Evolutionary conservation across 208 protist species (phyloP), one percentile per base, ranked within the genome.

Genomic region (Leishmania tropica): DNA sequence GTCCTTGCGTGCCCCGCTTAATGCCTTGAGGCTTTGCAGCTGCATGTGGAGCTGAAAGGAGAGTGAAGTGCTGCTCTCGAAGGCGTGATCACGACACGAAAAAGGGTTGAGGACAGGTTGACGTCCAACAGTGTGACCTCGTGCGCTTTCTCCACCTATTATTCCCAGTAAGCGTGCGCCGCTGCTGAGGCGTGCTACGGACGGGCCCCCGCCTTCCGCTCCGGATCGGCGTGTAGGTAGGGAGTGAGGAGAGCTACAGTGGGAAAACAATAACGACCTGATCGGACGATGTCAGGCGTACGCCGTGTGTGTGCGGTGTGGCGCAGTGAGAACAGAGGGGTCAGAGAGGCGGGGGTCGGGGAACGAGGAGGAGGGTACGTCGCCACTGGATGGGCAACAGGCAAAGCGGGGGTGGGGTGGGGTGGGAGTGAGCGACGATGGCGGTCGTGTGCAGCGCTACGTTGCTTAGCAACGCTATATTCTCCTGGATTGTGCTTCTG

Each of bases 11-110:
- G 62, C 54, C 21, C 76, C 48, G 64, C 79, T 85, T 28, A 87
- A 68, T 21, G 65, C 35, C 64, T 81, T n/a, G 37, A 85, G 82
- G 45, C 42, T 81, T 19, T 85, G 76, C 3, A 85, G 62, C 4
- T 81, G 82, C 82, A 85, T 80, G 42, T 28, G 28, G 13, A 35
- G 42, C 42, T 31, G 35, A 62, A n/a, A 60, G 48, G 31, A 37
- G 42, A n/a, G 21, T 35, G 6, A 58, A 53, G 42, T 24, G 73
- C 5, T 76, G 11, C 40, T 28, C 28, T 17, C 1, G 28, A 15
- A 19, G 47, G 40, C 24, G 37, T 21, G 5, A 51, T 45, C 3
- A 51, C 1, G 40, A 74, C 24, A 31, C 10, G 24, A 54, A 4
- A 53, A 51, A 15, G 3, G 13, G 7, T 0, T 19, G 28, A 28